Percentiles rank a stretch among this genome's conserved stretches.
Conservation (phyloP, 768 basidiomycete species). For the Glaciozyma martinii region DNA sequence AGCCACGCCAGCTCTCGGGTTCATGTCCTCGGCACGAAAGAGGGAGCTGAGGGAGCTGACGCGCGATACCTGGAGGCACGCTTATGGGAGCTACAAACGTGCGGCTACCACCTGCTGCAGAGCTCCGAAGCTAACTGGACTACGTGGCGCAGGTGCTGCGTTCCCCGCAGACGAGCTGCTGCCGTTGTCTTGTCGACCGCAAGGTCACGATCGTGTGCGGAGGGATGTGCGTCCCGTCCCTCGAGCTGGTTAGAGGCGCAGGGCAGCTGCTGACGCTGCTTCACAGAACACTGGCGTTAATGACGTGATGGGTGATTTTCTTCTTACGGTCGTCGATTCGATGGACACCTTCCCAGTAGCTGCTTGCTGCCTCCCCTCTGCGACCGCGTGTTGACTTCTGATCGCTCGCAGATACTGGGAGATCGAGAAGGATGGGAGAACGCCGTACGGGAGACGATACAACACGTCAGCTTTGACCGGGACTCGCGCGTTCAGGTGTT, state of each 20-base stretch:
- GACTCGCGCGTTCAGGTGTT: constrained; percentile 97
- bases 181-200: constrained; percentile 74
- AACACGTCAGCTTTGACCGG: constrained; percentile 80
- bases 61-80: constrained; percentile 23
- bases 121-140: neutral
- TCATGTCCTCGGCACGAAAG: constrained; percentile 2
- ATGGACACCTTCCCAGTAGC: constrained; percentile 70
- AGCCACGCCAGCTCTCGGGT: neutral
- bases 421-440: constrained; percentile 68
- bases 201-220: constrained; percentile 47
- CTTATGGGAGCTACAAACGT: constrained; percentile 26
- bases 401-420: constrained; percentile 48
- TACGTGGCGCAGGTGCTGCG: constrained; percentile 7
- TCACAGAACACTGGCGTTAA: constrained; percentile 64
- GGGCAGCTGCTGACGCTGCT: neutral
- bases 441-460: constrained; percentile 73
- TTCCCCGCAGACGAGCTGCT: constrained; percentile 53
- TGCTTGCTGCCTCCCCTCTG: neutral
- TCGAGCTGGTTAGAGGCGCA: neutral
- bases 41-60: constrained; percentile 14
- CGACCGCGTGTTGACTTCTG: neutral
- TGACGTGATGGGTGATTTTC: constrained; percentile 83
- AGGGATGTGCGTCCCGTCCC: constrained; percentile 24
- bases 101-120: neutral
- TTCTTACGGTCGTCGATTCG: constrained; percentile 46